Evolutionary conservation across 2,329 filamentous ascomycete species (phyloP).

Genomic region (Fusarium torreyae): DNA sequence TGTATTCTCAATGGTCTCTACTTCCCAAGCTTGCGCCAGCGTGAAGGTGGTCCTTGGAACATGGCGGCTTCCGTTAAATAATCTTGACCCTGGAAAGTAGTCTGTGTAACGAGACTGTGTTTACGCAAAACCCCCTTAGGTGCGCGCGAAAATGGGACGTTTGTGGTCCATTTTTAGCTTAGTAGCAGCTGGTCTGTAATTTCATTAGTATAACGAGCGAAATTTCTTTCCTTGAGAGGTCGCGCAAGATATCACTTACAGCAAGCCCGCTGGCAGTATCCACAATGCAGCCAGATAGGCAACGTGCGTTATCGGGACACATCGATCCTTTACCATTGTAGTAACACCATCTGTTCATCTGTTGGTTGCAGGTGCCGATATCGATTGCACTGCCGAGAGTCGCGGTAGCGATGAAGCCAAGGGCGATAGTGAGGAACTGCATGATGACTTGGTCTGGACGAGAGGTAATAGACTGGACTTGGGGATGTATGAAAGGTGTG

Average conservation of each 20-base stretch:
- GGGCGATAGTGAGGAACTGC: background rate
- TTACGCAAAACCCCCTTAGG: no score
- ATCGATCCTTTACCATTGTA: background rate
- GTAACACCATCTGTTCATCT: background rate
- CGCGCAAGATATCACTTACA: background rate
- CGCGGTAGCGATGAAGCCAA: background rate
- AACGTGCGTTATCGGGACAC: background rate
- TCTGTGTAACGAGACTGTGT: no score
- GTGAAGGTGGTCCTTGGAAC: no score
- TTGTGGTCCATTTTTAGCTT: background rate
- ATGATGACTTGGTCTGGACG: background rate
- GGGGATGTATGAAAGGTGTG: background rate
- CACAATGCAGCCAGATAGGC: background rate
- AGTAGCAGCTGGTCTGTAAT: constrained; percentile 1
- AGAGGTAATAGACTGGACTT: background rate
- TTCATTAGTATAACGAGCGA: background rate
- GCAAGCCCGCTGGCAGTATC: background rate
- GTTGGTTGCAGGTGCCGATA: background rate
- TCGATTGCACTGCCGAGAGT: background rate
- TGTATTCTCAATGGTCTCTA: no score
- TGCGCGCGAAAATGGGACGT: no score
- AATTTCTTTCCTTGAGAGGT: background rate
- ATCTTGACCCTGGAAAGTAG: no score
- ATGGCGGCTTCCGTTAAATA: no score
- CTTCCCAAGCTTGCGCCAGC: no score